Conservation (phyloP, 1,284 basidiomycete species). For the Naganishia cerealis region DNA sequence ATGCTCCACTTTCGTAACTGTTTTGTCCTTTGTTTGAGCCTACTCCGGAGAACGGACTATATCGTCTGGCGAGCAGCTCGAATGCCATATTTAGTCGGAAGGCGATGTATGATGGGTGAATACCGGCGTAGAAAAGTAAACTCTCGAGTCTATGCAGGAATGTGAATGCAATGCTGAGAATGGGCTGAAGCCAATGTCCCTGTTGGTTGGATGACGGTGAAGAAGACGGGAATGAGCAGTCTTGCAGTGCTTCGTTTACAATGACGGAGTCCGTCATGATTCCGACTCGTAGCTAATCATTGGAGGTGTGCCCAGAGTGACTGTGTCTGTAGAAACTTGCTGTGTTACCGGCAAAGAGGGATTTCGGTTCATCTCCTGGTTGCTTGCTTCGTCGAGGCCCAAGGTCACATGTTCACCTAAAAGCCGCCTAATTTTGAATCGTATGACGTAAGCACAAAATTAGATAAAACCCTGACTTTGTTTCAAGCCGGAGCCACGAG, state of each 20-base stretch:
- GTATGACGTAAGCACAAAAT: conserved; percentile 5
- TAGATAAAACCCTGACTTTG: not conserved
- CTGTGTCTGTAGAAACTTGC: not conserved
- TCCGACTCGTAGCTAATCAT: not conserved
- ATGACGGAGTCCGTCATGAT: conserved; percentile 27
- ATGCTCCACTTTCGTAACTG: not conserved
- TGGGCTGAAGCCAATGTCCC: not conserved
- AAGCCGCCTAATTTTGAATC: not conserved
- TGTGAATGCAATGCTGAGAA: not conserved
- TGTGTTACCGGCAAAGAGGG: not conserved
- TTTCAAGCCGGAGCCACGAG: no score
- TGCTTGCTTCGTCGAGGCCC: not conserved
- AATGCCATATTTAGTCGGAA: conserved; percentile 22
- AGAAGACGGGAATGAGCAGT: conserved; percentile 7
- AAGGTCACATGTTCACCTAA: not conserved
- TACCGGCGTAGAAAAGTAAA: conserved; percentile 19
- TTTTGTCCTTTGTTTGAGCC: not conserved
- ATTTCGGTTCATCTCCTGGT: not conserved
- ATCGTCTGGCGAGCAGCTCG: conserved; percentile 6
- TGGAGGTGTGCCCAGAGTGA: not conserved
- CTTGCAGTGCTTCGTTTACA: not conserved
- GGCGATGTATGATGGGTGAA: conserved; percentile 23
- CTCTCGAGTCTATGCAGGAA: conserved; percentile 17
- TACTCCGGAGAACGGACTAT: conserved; percentile 11
- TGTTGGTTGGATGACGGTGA: not conserved